Evolutionary conservation across 768 basidiomycete species (phyloP).

Genomic region (Pholiota molesta): DNA sequence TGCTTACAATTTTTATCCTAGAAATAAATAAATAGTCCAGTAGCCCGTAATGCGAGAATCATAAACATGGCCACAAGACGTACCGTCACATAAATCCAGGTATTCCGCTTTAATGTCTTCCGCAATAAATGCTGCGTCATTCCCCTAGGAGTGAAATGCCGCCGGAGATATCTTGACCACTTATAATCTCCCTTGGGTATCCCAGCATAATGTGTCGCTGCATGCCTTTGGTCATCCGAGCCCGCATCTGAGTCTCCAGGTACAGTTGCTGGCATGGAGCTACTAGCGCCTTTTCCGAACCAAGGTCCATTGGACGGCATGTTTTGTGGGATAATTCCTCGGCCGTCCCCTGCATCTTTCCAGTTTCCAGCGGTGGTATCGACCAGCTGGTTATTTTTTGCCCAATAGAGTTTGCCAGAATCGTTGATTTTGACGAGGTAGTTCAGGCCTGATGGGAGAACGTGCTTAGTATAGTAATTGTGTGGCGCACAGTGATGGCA

Average conservation of each 20-base stretch:
- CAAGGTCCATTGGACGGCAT: slow-evolving; percentile 20
- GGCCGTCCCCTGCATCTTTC: slow-evolving; percentile 62
- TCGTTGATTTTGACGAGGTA: slow-evolving; percentile 62
- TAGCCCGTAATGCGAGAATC: neutral
- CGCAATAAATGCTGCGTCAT: slow-evolving; percentile 54
- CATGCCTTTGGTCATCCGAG: slow-evolving; percentile 28
- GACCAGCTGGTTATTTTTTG: slow-evolving; percentile 55
- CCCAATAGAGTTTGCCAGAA: slow-evolving; percentile 60
- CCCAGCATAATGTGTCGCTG: slow-evolving; percentile 47
- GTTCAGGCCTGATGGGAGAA: slow-evolving; percentile 49
- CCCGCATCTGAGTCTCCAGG: slow-evolving; percentile 18
- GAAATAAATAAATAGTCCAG: neutral
- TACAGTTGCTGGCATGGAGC: neutral
- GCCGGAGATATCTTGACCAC: slow-evolving; percentile 41
- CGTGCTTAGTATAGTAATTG: neutral
- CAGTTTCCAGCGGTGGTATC: slow-evolving; percentile 64
- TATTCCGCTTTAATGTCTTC: slow-evolving; percentile 61
- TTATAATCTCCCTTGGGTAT: slow-evolving; percentile 31
- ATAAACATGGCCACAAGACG: slow-evolving; percentile 16
- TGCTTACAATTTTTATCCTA: slow-evolving; percentile 57
- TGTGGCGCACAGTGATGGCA: neutral
- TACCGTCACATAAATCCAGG: slow-evolving; percentile 73
- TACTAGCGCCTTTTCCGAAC: slow-evolving; percentile 13
- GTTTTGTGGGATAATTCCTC: slow-evolving; percentile 52
- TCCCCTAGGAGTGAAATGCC: slow-evolving; percentile 53